Evolutionary conservation across 106 monocot species (phyloP), one percentile per base, ranked within the genome.

Genomic region (Dioscorea zingiberensis): DNA sequence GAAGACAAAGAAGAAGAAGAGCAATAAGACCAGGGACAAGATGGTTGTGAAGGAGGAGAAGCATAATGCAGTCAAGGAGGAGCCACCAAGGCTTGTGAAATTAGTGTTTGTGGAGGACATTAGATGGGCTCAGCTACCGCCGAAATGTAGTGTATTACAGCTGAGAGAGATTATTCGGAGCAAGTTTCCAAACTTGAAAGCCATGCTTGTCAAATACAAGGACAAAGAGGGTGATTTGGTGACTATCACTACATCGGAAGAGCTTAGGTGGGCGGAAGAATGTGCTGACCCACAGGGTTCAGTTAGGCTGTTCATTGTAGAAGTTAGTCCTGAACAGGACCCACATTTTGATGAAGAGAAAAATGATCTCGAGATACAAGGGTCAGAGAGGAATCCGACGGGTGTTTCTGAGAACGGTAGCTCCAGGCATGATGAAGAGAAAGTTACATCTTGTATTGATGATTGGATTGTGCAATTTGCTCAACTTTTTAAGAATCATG

Each of bases 161-260:
- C 59, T 97, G 69, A 73, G 80, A 59, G 97, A 88, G 67, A 77
- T 73, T 45, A 88, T 86, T 55, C 72, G 69, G 7, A 76, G 72
- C 19, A 57, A 83, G 64, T 97, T 86, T 69, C 91, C 97, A 23
- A 74, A 72, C 53, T 77, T 80, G 47, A 85, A 86, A 62, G 74
- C 88, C 6, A 64, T 88, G 7, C 87, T 97, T 45, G 67, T 92
- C 15, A 97, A 97, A 54, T 97, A 86, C 69, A 92, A 80, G 65
- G 97, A 97, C 60, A 81, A 70, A 57, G 97, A 97, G 30, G 97
- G 97, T 9, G 97, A 97, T 63, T 73, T 97, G 65, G 84, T 97
- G 44, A 97, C 97, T 10, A 97, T 97, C 57, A 92, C 85, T 49
- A 81, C 85, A 25, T 46, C 73, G 13, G 91, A 97, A 77, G 97